These are phyloP conservation scores for Antitrichia curtipendula DNA, from an alignment of 225 moss, liverwort and hornwort genomes.

Conservation along the genomic window DNA sequence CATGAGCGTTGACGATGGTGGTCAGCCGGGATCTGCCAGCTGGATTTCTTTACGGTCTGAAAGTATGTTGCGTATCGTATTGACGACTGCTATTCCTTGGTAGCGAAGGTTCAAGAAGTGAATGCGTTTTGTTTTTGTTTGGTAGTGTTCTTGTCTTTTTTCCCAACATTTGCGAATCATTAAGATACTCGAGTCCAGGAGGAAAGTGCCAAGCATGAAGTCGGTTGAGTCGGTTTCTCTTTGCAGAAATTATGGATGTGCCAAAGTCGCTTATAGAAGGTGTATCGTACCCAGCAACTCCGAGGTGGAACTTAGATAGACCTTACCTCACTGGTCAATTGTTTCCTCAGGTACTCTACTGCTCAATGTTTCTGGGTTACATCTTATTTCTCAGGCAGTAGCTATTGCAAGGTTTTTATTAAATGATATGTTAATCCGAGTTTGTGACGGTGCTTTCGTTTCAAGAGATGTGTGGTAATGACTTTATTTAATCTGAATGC, in stretches of 20 bases:
- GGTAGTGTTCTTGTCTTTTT: background rate
- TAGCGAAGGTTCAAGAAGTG: background rate
- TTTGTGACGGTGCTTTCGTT: background rate
- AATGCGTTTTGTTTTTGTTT: background rate
- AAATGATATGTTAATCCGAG: background rate
- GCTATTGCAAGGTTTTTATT: background rate
- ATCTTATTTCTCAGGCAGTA: background rate
- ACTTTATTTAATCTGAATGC: background rate
- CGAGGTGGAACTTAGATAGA: slow-evolving; percentile 86
- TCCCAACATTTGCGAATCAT: background rate
- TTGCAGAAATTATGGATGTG: slow-evolving; percentile 57
- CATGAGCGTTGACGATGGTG: slow-evolving; percentile 34
- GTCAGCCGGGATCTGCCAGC: slow-evolving; percentile 36
- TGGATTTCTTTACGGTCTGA: slow-evolving; percentile 42
- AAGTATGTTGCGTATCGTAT: slow-evolving; percentile 25
- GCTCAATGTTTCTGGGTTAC: background rate
- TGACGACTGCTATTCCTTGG: background rate
- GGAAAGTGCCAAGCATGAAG: background rate
- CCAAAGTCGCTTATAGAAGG: slow-evolving; percentile 83
- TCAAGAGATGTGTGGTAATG: background rate
- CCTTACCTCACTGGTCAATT: slow-evolving; percentile 85
- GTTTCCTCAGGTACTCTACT: slow-evolving; percentile 55
- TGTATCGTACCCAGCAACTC: slow-evolving; percentile 89
- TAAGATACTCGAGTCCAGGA: background rate
- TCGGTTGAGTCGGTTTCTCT: background rate